Evolutionary conservation across 2,329 filamentous ascomycete species (phyloP).

Genomic region (Xenosphaeropsis pyriputrescens): DNA sequence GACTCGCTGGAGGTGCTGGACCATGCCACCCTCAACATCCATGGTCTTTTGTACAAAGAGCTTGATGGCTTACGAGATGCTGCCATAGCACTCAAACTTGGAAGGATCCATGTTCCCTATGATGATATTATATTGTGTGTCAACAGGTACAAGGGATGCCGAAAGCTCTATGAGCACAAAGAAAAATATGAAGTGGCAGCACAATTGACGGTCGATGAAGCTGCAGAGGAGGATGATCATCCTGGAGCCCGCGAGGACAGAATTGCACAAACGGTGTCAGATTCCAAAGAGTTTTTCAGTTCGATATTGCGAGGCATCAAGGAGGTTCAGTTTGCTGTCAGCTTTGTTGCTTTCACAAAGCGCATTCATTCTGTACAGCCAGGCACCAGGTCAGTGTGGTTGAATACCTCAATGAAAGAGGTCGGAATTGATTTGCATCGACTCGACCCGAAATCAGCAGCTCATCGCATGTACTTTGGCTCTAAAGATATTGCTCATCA

Average conservation of each 20-base stretch:
- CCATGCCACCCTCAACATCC: slow-evolving; percentile 74
- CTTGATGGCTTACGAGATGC: slow-evolving; percentile 81
- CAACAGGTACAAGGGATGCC: slow-evolving; percentile 35
- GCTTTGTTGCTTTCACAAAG: slow-evolving; percentile 78
- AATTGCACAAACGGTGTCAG: slow-evolving; percentile 71
- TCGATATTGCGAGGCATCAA: slow-evolving; percentile 87
- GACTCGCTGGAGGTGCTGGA: slow-evolving; percentile 84
- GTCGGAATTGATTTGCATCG: slow-evolving; percentile 86
- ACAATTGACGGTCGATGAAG: slow-evolving; percentile 53
- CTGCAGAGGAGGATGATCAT: slow-evolving; percentile 57
- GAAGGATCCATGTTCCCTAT: slow-evolving; percentile 77
- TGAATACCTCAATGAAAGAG: slow-evolving; percentile 92
- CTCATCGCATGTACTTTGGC: slow-evolving; percentile 97
- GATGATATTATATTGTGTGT: slow-evolving; percentile 64
- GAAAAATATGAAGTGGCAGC: slow-evolving; percentile 23
- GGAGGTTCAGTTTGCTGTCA: slow-evolving; percentile 89
- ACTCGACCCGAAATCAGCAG: slow-evolving; percentile 80
- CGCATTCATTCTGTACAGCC: slow-evolving; percentile 55
- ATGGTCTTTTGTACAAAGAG: slow-evolving; percentile 77
- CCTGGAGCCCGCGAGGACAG: slow-evolving; percentile 44
- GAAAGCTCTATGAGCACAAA: slow-evolving; percentile 13
- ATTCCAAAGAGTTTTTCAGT: slow-evolving; percentile 83
- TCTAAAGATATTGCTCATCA: slow-evolving; percentile 88
- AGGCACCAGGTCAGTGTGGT: slow-evolving; percentile 54
- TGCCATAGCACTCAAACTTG: slow-evolving; percentile 79